Base-by-base conservation (phyloP, 257 asterid species). In the Fraxinus quadrangulata region DNA sequence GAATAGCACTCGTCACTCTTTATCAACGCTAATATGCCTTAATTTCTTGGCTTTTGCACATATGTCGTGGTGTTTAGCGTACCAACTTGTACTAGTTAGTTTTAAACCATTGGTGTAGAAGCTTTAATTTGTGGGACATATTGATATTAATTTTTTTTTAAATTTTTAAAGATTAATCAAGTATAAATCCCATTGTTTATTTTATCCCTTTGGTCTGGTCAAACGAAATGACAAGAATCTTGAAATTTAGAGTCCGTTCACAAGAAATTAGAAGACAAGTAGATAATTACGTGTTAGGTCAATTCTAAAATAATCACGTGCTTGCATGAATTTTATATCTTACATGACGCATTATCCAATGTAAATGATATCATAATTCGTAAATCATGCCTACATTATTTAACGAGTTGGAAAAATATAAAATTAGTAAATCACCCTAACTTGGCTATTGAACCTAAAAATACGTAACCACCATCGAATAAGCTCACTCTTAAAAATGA, bases 321-420 rank as follows among this genome's bases (percentile, higher is more conserved):
- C 6, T 6, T 75, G 82, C 81, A 79, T 82, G 81, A 49, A 39
- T 77, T 40, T 76, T 34, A 75, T 67, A 66, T 67, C 67, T 73
- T 70, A 61, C 67, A 75, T 78, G 24, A 26, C 61, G n/a, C 61
- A 51, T 0, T 16, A 51, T 56, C 81, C 51, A 71, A 49, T 72
- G 73, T 74, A 31, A 63, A 67, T 59, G 40, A 34, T 42, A 0
- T 42, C 51, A 12, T 42, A 42, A 42, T 2, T 11, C 17, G 13
- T 42, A 12, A 42, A 0, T 42, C 51, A 42, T 12, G 4, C 49
- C 51, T 42, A 12, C 51, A 13, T 42, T 11, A 42, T 42, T 11
- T 11, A 12, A 42, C 16, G 12, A 2, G 51, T 11, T 42, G 51
- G 13, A 42, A 42, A 42, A 42, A 40, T 10, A 40, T 2, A 40